These are phyloP conservation scores for Neurospora discreta DNA, from an alignment of 495 filamentous ascomycete genomes.

Conservation along the genomic window DNA sequence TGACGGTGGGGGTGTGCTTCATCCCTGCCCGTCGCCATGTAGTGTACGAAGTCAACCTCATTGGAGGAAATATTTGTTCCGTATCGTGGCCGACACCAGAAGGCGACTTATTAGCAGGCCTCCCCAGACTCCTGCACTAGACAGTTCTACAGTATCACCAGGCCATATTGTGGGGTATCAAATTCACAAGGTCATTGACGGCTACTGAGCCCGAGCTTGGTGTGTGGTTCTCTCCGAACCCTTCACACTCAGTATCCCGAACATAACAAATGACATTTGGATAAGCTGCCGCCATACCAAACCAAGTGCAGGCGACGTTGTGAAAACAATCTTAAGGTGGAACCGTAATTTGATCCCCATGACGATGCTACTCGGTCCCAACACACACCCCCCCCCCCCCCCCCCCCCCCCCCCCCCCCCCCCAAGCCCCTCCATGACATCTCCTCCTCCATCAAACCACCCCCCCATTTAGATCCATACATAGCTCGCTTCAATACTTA, in stretches of 20 bases:
- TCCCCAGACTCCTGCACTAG: background rate
- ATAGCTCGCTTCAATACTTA: background rate
- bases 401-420: too few species aligned
- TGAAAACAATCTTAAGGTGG: slow-evolving; percentile 7
- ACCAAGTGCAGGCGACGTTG: background rate
- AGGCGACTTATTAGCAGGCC: background rate
- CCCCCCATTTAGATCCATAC: background rate
- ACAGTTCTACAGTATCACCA: background rate
- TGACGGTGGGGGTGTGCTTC: background rate
- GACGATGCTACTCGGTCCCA: too few species aligned
- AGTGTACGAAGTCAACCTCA: background rate
- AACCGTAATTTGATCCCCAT: slow-evolving; percentile 28
- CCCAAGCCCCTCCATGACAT: background rate
- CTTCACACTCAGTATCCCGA: background rate
- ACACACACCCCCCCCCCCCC: too few species aligned
- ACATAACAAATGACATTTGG: background rate
- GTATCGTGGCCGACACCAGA: slow-evolving; percentile 2
- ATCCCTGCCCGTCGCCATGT: background rate
- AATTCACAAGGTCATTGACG: background rate
- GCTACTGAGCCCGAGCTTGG: background rate
- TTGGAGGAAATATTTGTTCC: slow-evolving; percentile 24
- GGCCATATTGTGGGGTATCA: background rate
- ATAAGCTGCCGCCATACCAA: background rate
- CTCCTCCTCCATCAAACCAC: background rate
- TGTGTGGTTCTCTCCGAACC: background rate